Conservation (phyloP, 2,329 filamentous ascomycete species). For the Apiospora malaysiana region DNA sequence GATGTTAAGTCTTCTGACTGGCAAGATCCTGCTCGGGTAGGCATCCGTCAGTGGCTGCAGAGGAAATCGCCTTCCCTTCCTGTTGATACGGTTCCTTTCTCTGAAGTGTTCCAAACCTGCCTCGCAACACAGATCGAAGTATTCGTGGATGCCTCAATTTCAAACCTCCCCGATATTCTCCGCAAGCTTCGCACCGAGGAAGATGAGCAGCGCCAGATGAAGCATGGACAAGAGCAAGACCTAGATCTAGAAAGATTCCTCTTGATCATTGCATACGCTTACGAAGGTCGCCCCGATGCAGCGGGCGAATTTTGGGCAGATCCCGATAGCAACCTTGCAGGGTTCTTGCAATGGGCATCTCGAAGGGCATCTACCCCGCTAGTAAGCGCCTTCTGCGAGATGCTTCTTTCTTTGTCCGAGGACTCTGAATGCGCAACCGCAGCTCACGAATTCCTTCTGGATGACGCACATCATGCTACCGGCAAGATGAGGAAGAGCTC, state of each 20-base stretch:
- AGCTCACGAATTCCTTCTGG: constrained; percentile 87
- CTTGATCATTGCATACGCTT: constrained; percentile 89
- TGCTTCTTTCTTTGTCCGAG: constrained; percentile 86
- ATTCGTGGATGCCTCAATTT: constrained; percentile 91
- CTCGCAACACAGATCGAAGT: constrained; percentile 83
- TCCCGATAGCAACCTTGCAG: constrained; percentile 88
- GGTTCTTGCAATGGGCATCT: constrained; percentile 97
- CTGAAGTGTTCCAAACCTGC: constrained; percentile 72
- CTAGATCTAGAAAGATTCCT: constrained; percentile 87
- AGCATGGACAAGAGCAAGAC: constrained; percentile 69
- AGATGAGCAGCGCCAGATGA: constrained; percentile 80
- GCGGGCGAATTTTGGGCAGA: constrained; percentile 92
- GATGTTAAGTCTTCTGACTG: constrained; percentile 82
- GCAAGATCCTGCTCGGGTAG: constrained; percentile 85
- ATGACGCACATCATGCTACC: constrained; percentile 77
- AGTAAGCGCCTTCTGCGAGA: constrained; percentile 94
- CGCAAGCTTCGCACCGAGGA: constrained; percentile 86
- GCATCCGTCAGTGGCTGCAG: constrained; percentile 82
- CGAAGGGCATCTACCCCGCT: constrained; percentile 93
- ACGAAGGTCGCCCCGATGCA: constrained; percentile 82
- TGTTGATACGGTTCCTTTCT: constrained; percentile 71
- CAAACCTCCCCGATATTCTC: constrained; percentile 91
- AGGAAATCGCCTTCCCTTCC: constrained; percentile 76
- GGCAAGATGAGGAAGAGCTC: constrained; percentile 82
- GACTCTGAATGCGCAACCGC: constrained; percentile 82